phyloP scores from a whole-genome alignment of 306 rosid genomes.

The Cucurbita maxima region DNA sequence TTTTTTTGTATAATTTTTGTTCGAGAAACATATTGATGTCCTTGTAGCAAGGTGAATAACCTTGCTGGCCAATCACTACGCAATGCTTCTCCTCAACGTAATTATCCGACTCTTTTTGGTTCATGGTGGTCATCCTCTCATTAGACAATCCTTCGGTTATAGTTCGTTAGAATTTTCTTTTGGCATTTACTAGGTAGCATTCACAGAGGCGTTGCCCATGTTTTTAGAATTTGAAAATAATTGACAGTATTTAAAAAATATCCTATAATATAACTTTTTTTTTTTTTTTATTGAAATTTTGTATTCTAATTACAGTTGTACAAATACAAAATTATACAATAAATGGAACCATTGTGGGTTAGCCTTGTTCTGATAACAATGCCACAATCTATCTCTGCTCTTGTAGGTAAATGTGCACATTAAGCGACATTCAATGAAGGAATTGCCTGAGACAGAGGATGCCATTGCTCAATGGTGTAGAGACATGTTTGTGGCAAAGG shows the following conservation, averaged over 20 bases:
- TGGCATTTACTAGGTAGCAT: neutral
- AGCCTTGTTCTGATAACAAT: neutral
- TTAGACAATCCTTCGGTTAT: neutral
- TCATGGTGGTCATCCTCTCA: neutral
- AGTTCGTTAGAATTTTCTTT: neutral
- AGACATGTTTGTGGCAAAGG: slow-evolving; percentile 79
- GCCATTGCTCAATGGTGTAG: slow-evolving; percentile 93
- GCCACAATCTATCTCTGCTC: neutral
- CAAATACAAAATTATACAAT: neutral
- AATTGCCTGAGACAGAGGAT: slow-evolving; percentile 77
- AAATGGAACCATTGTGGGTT: neutral
- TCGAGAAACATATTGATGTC: too few relatives aligned
- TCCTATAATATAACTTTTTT: neutral
- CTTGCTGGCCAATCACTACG: neutral
- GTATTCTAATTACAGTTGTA: neutral
- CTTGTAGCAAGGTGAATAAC: too few relatives aligned
- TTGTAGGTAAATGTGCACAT: slow-evolving; percentile 81
- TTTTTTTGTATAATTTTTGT: too few relatives aligned
- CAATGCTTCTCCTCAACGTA: neutral
- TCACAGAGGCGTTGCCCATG: neutral
- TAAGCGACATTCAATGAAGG: slow-evolving; percentile 77
- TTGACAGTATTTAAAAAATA: neutral
- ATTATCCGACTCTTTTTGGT: neutral
- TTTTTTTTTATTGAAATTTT: neutral
- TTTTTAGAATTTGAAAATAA: neutral